A percentile compares a stretch with the other conserved stretches of the same genome.
phyloP scores from a whole-genome alignment of 202 grass and related monocot genomes.

The Tripidium arundinaceum region DNA sequence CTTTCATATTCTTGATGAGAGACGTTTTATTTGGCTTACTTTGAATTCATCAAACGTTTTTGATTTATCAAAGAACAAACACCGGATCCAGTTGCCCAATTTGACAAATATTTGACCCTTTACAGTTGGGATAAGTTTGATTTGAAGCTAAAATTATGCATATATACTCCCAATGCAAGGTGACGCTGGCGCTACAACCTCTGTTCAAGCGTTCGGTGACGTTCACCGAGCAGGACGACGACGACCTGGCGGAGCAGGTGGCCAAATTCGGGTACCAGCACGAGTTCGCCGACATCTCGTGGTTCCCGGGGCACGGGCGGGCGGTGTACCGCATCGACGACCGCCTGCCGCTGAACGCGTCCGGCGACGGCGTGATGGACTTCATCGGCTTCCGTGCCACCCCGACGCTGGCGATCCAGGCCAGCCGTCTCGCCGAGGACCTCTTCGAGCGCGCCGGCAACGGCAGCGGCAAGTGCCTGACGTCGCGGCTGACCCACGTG shows the following conservation, averaged over 20 bases:
- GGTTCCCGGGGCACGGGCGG: constrained; percentile 42
- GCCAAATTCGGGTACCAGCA: constrained; percentile 43
- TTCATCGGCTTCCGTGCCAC: constrained; percentile 61
- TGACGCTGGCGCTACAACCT: constrained; percentile 58
- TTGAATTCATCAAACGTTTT: too few species aligned
- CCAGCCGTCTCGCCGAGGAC: constrained; percentile 49
- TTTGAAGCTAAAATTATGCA: neutral
- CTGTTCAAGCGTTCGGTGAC: constrained; percentile 68
- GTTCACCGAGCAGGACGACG: constrained; percentile 38
- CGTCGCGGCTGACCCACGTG: constrained; percentile 37
- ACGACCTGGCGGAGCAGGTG: constrained; percentile 43
- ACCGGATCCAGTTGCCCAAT: neutral
- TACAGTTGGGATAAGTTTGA: neutral
- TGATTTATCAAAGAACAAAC: neutral
- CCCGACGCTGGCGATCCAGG: constrained; percentile 3
- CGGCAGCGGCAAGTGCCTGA: constrained; percentile 46
- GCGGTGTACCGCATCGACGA: constrained; percentile 56
- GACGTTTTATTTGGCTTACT: too few species aligned
- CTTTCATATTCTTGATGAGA: too few species aligned
- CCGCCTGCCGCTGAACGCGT: constrained; percentile 33
- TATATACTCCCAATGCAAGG: constrained; percentile 9
- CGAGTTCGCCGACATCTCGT: constrained; percentile 62
- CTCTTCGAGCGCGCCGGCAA: constrained; percentile 31
- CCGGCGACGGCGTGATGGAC: constrained; percentile 43
- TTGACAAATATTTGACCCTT: neutral